A percentile compares a stretch with the other conserved stretches of the same genome.
These are phyloP conservation scores for Rhodotorula sp. DNA, from an alignment of 1,284 basidiomycete species.

Conservation along the genomic window DNA sequence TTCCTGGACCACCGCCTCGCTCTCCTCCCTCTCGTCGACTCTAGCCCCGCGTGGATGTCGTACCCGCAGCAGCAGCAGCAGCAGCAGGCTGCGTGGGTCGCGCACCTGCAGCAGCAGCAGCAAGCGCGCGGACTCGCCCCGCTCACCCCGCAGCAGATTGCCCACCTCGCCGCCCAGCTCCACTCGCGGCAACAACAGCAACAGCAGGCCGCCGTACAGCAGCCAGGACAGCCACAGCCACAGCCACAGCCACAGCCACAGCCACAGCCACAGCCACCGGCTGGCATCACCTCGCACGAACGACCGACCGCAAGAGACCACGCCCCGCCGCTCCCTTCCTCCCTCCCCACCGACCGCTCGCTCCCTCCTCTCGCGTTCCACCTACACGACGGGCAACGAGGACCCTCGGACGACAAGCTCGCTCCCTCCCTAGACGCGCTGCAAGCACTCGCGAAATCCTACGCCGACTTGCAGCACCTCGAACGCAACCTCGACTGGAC, in stretches of 20 bases:
- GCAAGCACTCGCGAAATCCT: constrained; percentile 49
- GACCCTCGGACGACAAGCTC: constrained; percentile 6
- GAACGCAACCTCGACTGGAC: constrained; percentile 95
- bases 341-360: constrained; percentile 1
- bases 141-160: background rate
- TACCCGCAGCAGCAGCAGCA: background rate
- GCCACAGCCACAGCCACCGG: background rate
- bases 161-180: background rate
- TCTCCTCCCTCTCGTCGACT: no score
- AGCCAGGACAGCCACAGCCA: background rate
- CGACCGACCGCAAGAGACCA: constrained; percentile 28
- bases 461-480: constrained; percentile 78
- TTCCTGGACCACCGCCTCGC: no score
- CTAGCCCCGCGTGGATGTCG: background rate
- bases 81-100: constrained; percentile 1
- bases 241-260: background rate
- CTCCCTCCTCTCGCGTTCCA: constrained; percentile 24
- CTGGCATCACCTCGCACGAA: constrained; percentile 1
- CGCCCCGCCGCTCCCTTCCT: constrained; percentile 25
- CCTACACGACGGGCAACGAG: background rate
- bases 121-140: background rate
- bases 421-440: constrained; percentile 24
- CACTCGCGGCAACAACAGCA: background rate
- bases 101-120: constrained; percentile 4
- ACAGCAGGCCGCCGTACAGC: background rate